These are phyloP conservation scores for Cryomyces antarcticus DNA, from an alignment of 495 filamentous ascomycete species.

Conservation along the genomic window DNA sequence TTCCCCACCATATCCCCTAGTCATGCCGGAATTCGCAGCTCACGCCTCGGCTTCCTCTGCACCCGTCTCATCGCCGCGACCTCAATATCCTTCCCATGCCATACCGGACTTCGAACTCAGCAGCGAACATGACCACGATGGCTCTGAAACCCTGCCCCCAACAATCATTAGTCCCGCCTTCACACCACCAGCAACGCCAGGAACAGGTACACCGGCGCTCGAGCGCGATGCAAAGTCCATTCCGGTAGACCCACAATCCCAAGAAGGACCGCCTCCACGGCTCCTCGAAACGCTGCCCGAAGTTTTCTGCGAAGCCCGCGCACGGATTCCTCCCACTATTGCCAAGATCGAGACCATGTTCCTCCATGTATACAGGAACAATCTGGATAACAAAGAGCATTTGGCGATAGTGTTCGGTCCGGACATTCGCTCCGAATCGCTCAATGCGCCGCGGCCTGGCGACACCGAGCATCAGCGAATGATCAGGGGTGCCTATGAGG, in stretches of 20 bases:
- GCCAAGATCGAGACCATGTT: constrained; percentile 73
- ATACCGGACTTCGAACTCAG: constrained; percentile 11
- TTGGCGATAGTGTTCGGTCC: constrained; percentile 93
- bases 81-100: constrained; percentile 6
- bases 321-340: constrained; percentile 34
- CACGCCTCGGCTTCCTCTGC: constrained; percentile 19
- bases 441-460: constrained; percentile 62
- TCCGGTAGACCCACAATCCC: constrained; percentile 12
- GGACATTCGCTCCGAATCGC: constrained; percentile 55
- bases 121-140: background rate
- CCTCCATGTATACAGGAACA: constrained; percentile 84
- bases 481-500: constrained; percentile 82
- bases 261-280: background rate
- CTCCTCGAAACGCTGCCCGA: constrained; percentile 17
- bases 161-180: constrained; percentile 22
- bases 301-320: constrained; percentile 23
- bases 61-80: constrained; percentile 11
- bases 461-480: constrained; percentile 94
- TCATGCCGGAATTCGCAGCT: constrained; percentile 15
- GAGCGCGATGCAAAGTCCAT: constrained; percentile 11
- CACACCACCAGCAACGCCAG: constrained; percentile 23
- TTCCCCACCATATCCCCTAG: background rate
- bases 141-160: constrained; percentile 6
- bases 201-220: constrained; percentile 10
- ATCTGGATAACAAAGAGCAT: constrained; percentile 86